Percentiles rank a stretch among this genome's conserved stretches.
phyloP scores from a whole-genome alignment of 164 flowering plant species.

The Magnolia sinica region DNA sequence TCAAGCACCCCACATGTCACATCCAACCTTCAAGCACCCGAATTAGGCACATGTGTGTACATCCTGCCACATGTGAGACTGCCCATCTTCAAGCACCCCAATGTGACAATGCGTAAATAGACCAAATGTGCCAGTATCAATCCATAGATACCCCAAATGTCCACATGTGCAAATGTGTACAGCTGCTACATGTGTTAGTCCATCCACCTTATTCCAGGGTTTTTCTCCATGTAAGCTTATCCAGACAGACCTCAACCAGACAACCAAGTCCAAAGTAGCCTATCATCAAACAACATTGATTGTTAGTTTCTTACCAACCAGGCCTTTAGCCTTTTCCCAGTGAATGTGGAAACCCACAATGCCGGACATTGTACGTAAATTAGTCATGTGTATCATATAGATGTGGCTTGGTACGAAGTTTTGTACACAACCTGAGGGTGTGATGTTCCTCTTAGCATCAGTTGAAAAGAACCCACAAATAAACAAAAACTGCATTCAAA shows the following conservation, averaged over 20 bases:
- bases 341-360: not conserved
- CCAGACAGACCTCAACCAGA: not conserved
- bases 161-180: no score
- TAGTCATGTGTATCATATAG: not conserved
- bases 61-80: not conserved
- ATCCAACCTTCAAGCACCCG: not conserved
- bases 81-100: not conserved
- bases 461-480: not conserved
- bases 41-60: not conserved
- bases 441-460: not conserved
- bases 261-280: not conserved
- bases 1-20: not conserved
- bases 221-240: not conserved
- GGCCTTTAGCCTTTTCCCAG: not conserved
- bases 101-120: not conserved
- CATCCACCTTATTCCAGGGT: no score
- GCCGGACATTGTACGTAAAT: not conserved
- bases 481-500: not conserved
- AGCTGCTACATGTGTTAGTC: no score
- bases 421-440: not conserved
- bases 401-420: not conserved
- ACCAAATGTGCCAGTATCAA: no score
- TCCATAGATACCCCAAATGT: no score
- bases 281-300: not conserved
- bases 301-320: not conserved